Conservation (phyloP, 371 early-diverging fungal species). For the Mucor mucedo region DNA sequence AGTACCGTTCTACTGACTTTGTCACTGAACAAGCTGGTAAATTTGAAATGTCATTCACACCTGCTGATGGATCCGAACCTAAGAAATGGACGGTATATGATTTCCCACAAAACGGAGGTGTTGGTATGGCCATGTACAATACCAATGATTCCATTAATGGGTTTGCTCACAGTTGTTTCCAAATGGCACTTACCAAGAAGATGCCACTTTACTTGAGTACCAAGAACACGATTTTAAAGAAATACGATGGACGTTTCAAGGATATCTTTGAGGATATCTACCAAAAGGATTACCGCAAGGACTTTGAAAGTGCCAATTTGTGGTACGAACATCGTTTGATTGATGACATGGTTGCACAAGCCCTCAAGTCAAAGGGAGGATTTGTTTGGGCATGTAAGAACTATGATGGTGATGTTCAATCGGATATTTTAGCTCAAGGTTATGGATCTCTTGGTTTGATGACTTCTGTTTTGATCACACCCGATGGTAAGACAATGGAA, state of each 20-base stretch:
- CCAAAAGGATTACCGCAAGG: constrained; percentile 64
- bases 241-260: constrained; percentile 96
- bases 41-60: constrained; percentile 88
- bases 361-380: constrained; percentile 89
- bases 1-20: constrained; percentile 92
- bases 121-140: constrained; percentile 95
- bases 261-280: constrained; percentile 91
- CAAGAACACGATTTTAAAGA: constrained; percentile 94
- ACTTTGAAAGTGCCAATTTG: constrained; percentile 72
- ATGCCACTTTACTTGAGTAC: constrained; percentile 92
- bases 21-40: constrained; percentile 81
- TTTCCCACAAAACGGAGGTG: constrained; percentile 76
- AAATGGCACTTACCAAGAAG: constrained; percentile 83
- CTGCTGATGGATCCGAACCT: constrained; percentile 73
- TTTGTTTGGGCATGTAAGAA: constrained; percentile 95
- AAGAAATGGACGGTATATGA: constrained; percentile 71
- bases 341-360: constrained; percentile 97
- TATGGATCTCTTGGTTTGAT: constrained; percentile 88
- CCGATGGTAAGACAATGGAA: constrained; percentile 91
- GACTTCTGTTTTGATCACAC: constrained; percentile 91
- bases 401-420: constrained; percentile 93
- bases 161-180: constrained; percentile 92
- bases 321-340: constrained; percentile 96
- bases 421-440: constrained; percentile 92
- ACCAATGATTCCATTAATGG: constrained; percentile 85